Evolutionary conservation across 2,329 filamentous ascomycete genomes (phyloP), one percentile per base, ranked within the genome.

Genomic region (Clarireedia paspali): DNA sequence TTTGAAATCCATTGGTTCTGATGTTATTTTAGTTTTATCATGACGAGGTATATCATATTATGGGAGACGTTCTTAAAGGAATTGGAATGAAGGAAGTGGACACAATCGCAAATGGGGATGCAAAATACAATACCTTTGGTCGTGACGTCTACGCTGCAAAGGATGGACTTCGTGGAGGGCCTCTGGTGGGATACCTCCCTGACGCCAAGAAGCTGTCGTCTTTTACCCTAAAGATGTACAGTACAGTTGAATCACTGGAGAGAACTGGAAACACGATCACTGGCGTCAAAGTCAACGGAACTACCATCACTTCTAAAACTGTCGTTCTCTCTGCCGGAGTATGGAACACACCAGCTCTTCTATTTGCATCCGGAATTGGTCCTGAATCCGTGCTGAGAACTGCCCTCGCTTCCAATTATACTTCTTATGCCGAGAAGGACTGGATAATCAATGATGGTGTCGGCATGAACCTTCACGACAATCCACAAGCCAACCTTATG

Each of bases 391-490:
- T 40, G 14, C 23, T 42, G 14, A 20, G 34, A 3, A 40, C 15
- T 27, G 48, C 48, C n/a, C 10, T n/a, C 4, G 27, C 6, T 4
- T 20, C 40, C 34, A 27, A 20, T 26, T 39, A 26, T 17, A 40
- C 48, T 12, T 26, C 24, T 6, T 50, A 50, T 39, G 23, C 12
- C 7, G 38, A 50, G 48, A 9, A 40, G 15, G 48, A 50, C 7
- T 50, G 48, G 48, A 50, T 50, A 9, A 42, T 50, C 23, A 50
- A 50, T 34, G 36, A 50, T 7, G 48, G 48, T 20, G 48, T 50
- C 2, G 36, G 48, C 40, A 34, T 39, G 10, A 50, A 50, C 15
- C 23, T 27, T n/a, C 15, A 20, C 42, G n/a, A 47, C 1, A 47
- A 20, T 17, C 30, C 23, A 5, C 10, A 26, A 6, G 20, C 7